Base-by-base conservation (phyloP, 495 filamentous ascomycete species). In the Lentithecium fluviatile region DNA sequence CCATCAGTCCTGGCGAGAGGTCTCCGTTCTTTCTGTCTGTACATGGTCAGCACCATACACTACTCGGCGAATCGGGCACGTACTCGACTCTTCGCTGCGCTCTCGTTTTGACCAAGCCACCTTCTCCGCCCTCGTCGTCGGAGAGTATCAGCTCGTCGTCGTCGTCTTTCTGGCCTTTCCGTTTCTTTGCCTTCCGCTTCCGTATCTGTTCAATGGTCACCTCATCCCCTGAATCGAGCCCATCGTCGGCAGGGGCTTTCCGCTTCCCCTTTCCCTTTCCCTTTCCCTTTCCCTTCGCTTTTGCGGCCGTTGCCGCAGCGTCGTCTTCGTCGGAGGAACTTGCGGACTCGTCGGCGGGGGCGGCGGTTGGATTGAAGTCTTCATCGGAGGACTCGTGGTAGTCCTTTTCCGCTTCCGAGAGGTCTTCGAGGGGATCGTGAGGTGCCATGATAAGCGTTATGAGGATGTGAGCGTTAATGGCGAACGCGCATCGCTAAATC, bases 61-160 rank as follows among this genome's bases (percentile, higher is more conserved):
- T 38, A 42, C 34, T 32, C 3, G 10, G 10, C 29, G 29, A 10
- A 10, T 10, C 10, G 3, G 29, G 13, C 6, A 66, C 70, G 10
- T 70, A 69, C 69, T 75, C 73, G 11, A 50, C 58, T 47, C 64
- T 68, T 40, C 74, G 53, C 60, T 78, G 76, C 15, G 74, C 74
- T 57, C 94, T 79, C 38, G 93, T 96, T 74, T 88, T 92, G 60
- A 98, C 84, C 65, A 95, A 78, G 0, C 88, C 88, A 0, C 91
- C 89, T 45, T 90, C 83, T 0, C 86, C 88, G 25, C 83, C 85
- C 56, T 85, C 82, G 54, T 79, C 66, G 17, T 65, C 60, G 12
- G 32, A 42, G 5, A 59, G 37, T 19, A 58, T 19, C 1, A 64
- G 7, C 37, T 80, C 76, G 19, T 76, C 78, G 3, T 69, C 70